These are phyloP conservation scores for Glutinoglossum americanum DNA, from an alignment of 495 filamentous ascomycete genomes.

Conservation along the genomic window DNA sequence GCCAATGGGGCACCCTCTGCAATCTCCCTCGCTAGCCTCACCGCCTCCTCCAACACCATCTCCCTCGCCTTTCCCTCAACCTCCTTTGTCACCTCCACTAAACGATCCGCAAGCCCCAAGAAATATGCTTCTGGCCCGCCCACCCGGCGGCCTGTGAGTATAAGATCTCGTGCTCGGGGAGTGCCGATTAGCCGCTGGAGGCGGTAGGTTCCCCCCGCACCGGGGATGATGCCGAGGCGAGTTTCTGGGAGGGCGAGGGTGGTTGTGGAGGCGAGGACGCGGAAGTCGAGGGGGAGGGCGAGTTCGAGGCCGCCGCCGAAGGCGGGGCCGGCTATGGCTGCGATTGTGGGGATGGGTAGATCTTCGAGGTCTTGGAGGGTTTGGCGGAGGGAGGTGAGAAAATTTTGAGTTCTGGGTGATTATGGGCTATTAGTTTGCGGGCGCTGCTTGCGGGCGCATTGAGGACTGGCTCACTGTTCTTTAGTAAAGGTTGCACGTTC, in stretches of 20 bases:
- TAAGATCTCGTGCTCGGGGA: constrained; percentile 54
- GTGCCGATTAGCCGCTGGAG: constrained; percentile 57
- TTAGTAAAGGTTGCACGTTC: constrained; percentile 2
- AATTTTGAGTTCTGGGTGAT: constrained; percentile 38
- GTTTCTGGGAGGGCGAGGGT: constrained; percentile 76
- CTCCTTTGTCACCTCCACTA: constrained; percentile 49
- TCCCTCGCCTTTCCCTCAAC: constrained; percentile 28
- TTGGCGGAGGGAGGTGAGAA: constrained; percentile 49
- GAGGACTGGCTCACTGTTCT: neutral
- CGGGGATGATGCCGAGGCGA: constrained; percentile 76
- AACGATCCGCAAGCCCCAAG: constrained; percentile 60
- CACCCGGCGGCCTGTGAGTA: constrained; percentile 68
- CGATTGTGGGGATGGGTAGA: constrained; percentile 75
- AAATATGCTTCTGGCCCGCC: constrained; percentile 60
- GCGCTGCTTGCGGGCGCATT: neutral
- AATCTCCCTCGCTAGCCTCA: constrained; percentile 59
- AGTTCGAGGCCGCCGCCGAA: constrained; percentile 88
- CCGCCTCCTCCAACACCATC: constrained; percentile 45
- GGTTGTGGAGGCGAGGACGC: constrained; percentile 54
- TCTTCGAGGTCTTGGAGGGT: constrained; percentile 44
- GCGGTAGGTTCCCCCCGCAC: constrained; percentile 79
- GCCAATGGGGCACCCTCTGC: constrained; percentile 75
- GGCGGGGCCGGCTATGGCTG: constrained; percentile 56
- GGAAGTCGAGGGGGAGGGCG: constrained; percentile 64
- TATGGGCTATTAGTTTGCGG: neutral